Evolutionary conservation across 345 rosid genomes (phyloP).

Genomic region (Salix dunnii): DNA sequence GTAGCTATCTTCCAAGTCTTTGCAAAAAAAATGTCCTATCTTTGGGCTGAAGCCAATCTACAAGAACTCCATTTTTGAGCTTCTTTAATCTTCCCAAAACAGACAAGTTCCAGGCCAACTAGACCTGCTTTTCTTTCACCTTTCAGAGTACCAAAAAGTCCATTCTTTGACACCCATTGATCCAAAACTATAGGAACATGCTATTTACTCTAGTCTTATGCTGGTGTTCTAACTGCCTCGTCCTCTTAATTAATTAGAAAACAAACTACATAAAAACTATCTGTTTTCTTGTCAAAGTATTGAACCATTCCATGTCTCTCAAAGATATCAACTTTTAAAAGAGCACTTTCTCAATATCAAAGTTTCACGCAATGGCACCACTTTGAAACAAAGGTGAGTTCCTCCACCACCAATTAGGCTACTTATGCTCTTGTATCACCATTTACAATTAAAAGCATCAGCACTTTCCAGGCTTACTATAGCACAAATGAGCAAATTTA

Average conservation of each 20-base stretch:
- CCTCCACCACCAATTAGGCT: neutral
- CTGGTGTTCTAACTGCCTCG: neutral
- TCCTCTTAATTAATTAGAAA: neutral
- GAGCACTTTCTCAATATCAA: neutral
- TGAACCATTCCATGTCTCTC: neutral
- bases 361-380: neutral
- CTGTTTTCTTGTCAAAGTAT: neutral
- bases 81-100: neutral
- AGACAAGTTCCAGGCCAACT: neutral
- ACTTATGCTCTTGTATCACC: neutral
- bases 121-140: neutral
- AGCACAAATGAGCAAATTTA: neutral
- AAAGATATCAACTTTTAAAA: neutral
- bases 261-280: neutral
- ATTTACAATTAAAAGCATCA: neutral
- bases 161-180: neutral
- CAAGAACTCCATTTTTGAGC: neutral
- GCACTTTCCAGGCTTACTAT: neutral
- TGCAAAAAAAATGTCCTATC: neutral
- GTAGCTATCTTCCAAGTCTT: neutral
- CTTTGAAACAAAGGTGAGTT: neutral
- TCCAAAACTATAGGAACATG: neutral
- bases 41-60: neutral
- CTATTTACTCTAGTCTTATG: neutral
- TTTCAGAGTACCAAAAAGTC: neutral